phyloP scores from a whole-genome alignment of 352 stramenopile species.

The Phytophthora tubulina region DNA sequence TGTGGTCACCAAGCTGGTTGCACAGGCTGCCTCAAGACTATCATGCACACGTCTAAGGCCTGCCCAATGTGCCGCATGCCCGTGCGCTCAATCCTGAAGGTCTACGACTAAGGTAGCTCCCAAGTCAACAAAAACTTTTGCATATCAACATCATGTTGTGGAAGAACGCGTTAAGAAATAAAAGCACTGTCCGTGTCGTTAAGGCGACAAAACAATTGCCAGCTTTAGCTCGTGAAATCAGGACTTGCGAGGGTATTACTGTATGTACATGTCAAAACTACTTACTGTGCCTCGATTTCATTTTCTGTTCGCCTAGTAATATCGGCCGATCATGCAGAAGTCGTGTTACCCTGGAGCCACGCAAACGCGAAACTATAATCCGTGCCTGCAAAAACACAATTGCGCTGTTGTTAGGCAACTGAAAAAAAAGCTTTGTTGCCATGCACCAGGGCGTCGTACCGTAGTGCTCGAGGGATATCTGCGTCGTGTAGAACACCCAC shows the following conservation, averaged over 20 bases:
- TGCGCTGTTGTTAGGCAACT: background rate
- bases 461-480: slow-evolving; percentile 34
- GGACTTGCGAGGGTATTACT: too few relatives aligned
- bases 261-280: too few relatives aligned
- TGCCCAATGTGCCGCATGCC: slow-evolving; percentile 62
- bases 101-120: slow-evolving; percentile 37
- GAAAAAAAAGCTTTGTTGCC: background rate
- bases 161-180: too few relatives aligned
- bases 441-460: slow-evolving; percentile 11
- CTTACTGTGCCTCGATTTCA: too few relatives aligned
- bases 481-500: slow-evolving; percentile 41
- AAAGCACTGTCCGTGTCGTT: too few relatives aligned
- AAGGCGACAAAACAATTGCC: too few relatives aligned
- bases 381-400: background rate
- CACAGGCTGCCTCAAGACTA: slow-evolving; percentile 50
- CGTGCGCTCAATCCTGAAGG: slow-evolving; percentile 52
- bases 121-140: background rate
- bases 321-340: background rate
- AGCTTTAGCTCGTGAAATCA: too few relatives aligned
- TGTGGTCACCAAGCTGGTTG: slow-evolving; percentile 75
- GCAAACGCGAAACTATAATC: slow-evolving; percentile 3
- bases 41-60: slow-evolving; percentile 34
- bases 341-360: background rate
- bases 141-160: too few relatives aligned
- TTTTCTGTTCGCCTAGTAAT: too few relatives aligned